Conservation (phyloP, 2,329 filamentous ascomycete genomes). For the Leptographium flavum region DNA sequence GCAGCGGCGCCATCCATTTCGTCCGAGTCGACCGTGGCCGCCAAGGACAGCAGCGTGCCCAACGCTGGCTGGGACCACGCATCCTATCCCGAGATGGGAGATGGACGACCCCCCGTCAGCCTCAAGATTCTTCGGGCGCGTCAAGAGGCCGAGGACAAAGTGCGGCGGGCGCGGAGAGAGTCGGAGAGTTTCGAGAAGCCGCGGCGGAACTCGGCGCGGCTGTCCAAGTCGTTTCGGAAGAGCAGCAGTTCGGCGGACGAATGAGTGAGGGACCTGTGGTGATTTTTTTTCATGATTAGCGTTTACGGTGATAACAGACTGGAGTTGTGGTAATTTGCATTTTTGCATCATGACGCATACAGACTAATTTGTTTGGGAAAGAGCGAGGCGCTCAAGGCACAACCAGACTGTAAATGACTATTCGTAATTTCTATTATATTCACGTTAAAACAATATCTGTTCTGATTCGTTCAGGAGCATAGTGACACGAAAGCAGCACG, state of each 20-base stretch:
- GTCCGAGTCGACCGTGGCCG: not conserved
- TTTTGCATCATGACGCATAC: not conserved
- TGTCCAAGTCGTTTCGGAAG: not conserved
- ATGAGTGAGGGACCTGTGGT: not conserved
- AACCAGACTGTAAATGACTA: too few relatives aligned
- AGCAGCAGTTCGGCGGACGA: not conserved
- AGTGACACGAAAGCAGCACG: too few relatives aligned
- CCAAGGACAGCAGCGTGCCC: not conserved
- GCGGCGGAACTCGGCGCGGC: slow-evolving; percentile 3
- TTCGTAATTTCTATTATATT: not conserved
- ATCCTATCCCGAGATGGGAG: not conserved
- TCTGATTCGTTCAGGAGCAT: too few relatives aligned
- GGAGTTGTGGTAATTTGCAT: not conserved
- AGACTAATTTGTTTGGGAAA: too few relatives aligned
- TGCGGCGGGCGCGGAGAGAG: slow-evolving; percentile 7
- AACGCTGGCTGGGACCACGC: not conserved
- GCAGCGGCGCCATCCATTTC: not conserved
- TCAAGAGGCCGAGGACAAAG: slow-evolving; percentile 5
- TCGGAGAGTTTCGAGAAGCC: not conserved
- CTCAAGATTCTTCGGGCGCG: slow-evolving; percentile 2
- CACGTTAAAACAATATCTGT: too few relatives aligned
- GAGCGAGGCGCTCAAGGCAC: too few relatives aligned
- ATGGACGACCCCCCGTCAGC: not conserved
- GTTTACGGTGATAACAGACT: too few relatives aligned
- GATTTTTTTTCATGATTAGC: not conserved